These are phyloP conservation scores for Epichloe scottii DNA, from an alignment of 2,329 filamentous ascomycete species.

Conservation along the genomic window DNA sequence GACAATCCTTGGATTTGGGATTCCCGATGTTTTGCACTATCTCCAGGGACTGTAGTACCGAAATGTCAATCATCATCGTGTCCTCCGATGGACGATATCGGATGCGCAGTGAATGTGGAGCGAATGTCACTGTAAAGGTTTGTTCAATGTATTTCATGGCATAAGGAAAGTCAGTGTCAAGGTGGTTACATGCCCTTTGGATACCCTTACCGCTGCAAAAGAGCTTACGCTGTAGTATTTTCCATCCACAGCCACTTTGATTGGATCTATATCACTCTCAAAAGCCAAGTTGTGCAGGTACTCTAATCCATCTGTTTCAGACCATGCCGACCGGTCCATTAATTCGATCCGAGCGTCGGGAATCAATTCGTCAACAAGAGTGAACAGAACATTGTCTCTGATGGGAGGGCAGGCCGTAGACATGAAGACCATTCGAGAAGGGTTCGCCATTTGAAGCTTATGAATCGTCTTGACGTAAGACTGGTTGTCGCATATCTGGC, in stretches of 20 bases:
- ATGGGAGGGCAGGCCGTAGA: conserved; percentile 53
- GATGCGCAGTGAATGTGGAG: conserved; percentile 42
- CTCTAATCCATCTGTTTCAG: conserved; percentile 63
- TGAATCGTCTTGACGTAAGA: conserved; percentile 82
- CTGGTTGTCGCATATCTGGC: conserved; percentile 86
- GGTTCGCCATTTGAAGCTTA: conserved; percentile 71
- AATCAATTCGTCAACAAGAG: conserved; percentile 53
- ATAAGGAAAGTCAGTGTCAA: conserved; percentile 31
- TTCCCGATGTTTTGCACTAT: conserved; percentile 78
- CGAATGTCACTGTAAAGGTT: conserved; percentile 48
- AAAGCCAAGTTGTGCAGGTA: conserved; percentile 73
- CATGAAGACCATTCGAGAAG: conserved; percentile 68
- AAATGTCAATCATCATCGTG: conserved; percentile 90
- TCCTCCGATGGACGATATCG: conserved; percentile 80
- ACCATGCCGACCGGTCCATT: conserved; percentile 72
- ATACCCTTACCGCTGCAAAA: conserved; percentile 62
- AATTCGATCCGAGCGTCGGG: conserved; percentile 24
- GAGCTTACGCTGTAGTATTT: conserved; percentile 80
- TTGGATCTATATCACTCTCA: conserved; percentile 63
- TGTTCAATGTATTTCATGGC: conserved; percentile 70
- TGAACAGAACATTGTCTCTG: conserved; percentile 59
- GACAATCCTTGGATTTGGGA: conserved; percentile 63
- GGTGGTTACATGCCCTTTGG: not conserved
- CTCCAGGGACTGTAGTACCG: conserved; percentile 77
- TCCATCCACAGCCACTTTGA: conserved; percentile 67